These are phyloP conservation scores for Fistulifera pelliculosa DNA, from an alignment of 108 stramenopile genomes.

Conservation along the genomic window DNA sequence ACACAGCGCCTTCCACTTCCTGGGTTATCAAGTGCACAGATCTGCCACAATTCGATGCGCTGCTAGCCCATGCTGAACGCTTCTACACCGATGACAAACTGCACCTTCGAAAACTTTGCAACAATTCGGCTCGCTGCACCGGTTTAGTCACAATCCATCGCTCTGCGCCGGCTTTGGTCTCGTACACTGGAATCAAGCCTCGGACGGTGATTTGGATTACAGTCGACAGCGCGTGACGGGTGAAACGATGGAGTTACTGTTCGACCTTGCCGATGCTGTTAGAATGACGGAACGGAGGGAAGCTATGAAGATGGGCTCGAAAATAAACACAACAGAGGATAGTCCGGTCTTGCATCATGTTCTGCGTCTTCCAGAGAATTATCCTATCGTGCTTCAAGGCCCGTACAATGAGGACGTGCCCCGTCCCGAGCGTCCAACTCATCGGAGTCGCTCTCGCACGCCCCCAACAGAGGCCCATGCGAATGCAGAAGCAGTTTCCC, in stretches of 20 bases:
- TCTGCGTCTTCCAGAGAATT: constrained; percentile 45
- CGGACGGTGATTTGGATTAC: constrained; percentile 91
- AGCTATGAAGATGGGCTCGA: constrained; percentile 56
- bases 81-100: constrained; percentile 72
- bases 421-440: no score
- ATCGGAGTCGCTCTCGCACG: no score
- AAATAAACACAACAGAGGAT: constrained; percentile 65
- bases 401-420: no score
- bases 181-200: neutral
- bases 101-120: constrained; percentile 66
- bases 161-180: neutral
- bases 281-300: constrained; percentile 65
- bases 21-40: constrained; percentile 54
- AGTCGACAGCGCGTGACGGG: constrained; percentile 91
- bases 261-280: constrained; percentile 85
- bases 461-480: no score
- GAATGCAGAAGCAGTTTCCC: no score
- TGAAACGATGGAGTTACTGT: constrained; percentile 89
- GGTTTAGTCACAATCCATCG: constrained; percentile 33
- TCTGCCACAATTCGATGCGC: constrained; percentile 68
- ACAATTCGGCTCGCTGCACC: constrained; percentile 63
- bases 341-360: constrained; percentile 69
- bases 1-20: no score
- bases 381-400: neutral
- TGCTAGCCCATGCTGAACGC: constrained; percentile 50